Percentiles rank a stretch among this genome's conserved stretches.
phyloP scores from a whole-genome alignment of 2,329 filamentous ascomycete species.

The Trichoderma citrinoviride region DNA sequence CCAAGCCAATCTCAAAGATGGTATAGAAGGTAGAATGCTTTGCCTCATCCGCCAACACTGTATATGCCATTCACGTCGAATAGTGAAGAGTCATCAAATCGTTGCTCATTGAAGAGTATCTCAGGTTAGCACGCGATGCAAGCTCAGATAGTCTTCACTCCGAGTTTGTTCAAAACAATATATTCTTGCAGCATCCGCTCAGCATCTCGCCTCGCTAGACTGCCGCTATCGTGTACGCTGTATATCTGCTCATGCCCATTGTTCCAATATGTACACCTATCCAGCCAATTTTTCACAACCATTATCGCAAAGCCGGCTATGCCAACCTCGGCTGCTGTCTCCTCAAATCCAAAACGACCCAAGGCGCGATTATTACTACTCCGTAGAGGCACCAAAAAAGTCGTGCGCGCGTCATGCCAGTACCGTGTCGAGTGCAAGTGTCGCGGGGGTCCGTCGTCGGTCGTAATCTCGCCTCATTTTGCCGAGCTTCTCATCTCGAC shows the following conservation, averaged over 20 bases:
- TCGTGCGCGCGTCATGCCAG: neutral
- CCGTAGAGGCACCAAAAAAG: neutral
- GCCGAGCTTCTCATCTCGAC: neutral
- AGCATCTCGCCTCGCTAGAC: neutral
- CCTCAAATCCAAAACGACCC: conserved; percentile 6
- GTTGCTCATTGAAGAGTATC: too few species aligned
- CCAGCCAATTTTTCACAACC: conserved; percentile 11
- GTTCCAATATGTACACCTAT: conserved; percentile 21
- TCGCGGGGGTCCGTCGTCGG: neutral
- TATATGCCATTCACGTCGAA: too few species aligned
- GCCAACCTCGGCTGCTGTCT: conserved; percentile 2
- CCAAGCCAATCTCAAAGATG: too few species aligned
- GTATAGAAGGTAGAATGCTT: too few species aligned
- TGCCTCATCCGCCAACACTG: too few species aligned
- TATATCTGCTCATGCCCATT: conserved; percentile 11
- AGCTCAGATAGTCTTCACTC: too few species aligned
- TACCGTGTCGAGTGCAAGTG: neutral
- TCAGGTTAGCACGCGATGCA: too few species aligned
- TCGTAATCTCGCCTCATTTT: neutral
- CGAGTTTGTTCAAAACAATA: conserved; percentile 14
- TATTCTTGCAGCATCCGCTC: conserved; percentile 13
- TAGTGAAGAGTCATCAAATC: too few species aligned
- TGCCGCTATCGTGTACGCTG: neutral
- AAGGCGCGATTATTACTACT: conserved; percentile 4
- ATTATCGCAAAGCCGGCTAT: conserved; percentile 14